phyloP scores from a whole-genome alignment of 2,329 filamentous ascomycete genomes.

The Pseudopithomyces maydicus region DNA sequence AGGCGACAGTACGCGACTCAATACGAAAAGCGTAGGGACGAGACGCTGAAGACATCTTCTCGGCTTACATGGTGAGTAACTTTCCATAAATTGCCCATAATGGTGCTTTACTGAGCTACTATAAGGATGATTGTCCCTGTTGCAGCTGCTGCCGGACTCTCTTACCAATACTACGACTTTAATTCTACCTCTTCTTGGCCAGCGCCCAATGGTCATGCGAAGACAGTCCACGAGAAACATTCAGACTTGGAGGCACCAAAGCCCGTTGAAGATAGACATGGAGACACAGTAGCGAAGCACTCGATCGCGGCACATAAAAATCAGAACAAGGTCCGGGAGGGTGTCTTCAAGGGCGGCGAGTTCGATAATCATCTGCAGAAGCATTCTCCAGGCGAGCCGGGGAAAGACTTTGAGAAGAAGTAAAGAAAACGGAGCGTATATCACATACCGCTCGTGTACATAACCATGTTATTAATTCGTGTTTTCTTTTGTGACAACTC shows the following conservation, averaged over 20 bases:
- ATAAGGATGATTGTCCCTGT: conserved; percentile 1
- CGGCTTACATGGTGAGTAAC: neutral
- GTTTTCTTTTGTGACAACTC: neutral
- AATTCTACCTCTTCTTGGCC: conserved; percentile 1
- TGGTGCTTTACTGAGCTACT: neutral
- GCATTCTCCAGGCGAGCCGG: conserved; percentile 19
- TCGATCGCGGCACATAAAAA: conserved; percentile 32
- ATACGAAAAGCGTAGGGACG: neutral
- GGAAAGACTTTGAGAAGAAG: conserved; percentile 30
- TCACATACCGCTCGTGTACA: neutral
- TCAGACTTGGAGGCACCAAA: conserved; percentile 25
- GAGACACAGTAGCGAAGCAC: conserved; percentile 29
- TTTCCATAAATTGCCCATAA: neutral
- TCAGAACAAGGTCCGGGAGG: conserved; percentile 24
- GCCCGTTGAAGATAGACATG: conserved; percentile 31
- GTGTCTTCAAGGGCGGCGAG: conserved; percentile 28
- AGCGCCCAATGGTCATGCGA: neutral
- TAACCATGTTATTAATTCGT: neutral
- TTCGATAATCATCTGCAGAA: conserved; percentile 33
- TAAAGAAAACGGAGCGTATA: neutral
- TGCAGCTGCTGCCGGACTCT: conserved; percentile 17
- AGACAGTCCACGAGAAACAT: neutral
- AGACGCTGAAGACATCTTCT: neutral
- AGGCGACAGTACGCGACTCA: neutral
- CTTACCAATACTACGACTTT: conserved; percentile 19